phyloP scores from a whole-genome alignment of 352 stramenopile species.

The Pythium sp. region DNA sequence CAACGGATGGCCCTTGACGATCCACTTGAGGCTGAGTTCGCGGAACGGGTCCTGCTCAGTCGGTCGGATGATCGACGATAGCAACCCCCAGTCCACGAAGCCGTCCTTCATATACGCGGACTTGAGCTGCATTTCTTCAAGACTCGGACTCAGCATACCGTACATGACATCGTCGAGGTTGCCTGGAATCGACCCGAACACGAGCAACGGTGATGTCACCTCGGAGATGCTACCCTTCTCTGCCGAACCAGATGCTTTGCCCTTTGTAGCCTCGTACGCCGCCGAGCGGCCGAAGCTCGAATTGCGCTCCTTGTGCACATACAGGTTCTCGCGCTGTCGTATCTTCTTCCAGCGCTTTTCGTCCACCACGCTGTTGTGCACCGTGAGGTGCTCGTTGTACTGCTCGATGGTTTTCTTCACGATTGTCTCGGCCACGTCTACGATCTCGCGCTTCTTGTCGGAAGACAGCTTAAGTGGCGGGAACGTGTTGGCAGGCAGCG shows the following conservation, averaged over 20 bases:
- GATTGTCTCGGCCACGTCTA: too few species aligned
- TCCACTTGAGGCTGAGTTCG: background rate
- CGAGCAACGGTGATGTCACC: constrained; percentile 15
- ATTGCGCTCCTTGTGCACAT: constrained; percentile 2
- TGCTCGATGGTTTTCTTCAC: too few species aligned
- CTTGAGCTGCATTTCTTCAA: constrained; percentile 47
- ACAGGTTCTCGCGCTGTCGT: constrained; percentile 26
- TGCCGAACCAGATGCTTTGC: too few species aligned
- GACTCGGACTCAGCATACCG: background rate
- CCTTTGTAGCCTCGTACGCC: too few species aligned
- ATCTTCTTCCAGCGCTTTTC: constrained; percentile 42
- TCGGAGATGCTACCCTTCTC: background rate
- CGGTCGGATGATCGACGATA: background rate
- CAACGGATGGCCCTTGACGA: background rate
- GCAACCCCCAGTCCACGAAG: constrained; percentile 38
- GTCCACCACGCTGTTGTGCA: too few species aligned
- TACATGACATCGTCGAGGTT: background rate
- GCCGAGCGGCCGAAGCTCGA: too few species aligned
- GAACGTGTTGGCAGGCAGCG: too few species aligned
- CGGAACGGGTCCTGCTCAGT: background rate
- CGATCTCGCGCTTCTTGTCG: too few species aligned
- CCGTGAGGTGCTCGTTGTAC: too few species aligned
- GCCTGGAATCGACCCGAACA: constrained; percentile 26
- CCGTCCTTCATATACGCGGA: constrained; percentile 46
- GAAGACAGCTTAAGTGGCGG: too few species aligned